phyloP scores from a whole-genome alignment of 2,329 filamentous ascomycete species.

The Trichoderma sp. region DNA sequence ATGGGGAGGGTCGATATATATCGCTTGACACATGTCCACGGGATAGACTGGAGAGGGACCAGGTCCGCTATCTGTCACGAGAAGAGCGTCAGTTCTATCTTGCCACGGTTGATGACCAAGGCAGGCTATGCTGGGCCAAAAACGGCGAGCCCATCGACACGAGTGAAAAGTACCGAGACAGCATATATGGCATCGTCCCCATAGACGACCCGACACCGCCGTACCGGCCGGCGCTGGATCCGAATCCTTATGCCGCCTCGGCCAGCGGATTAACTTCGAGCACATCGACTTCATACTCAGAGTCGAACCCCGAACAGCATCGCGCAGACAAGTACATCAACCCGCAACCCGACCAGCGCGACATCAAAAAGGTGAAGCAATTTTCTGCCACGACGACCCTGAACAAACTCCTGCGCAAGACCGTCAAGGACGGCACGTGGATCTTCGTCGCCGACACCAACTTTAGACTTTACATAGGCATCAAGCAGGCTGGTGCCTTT shows the following conservation, averaged over 20 bases:
- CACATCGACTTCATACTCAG: conserved; percentile 24
- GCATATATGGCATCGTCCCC: conserved; percentile 69
- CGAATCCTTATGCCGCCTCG: conserved; percentile 2
- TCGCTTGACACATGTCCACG: conserved; percentile 71
- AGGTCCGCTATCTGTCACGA: conserved; percentile 76
- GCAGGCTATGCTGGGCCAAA: conserved; percentile 82
- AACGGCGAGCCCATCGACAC: conserved; percentile 77
- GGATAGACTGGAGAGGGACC: conserved; percentile 70
- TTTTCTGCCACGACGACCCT: conserved; percentile 70
- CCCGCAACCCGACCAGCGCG: conserved; percentile 58
- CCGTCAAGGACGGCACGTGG: conserved; percentile 85
- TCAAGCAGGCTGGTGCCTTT: conserved; percentile 84
- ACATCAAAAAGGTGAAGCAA: conserved; percentile 54
- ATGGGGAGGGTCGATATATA: conserved; percentile 68
- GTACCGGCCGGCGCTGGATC: background rate
- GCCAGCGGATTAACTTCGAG: background rate
- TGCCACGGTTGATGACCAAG: conserved; percentile 69
- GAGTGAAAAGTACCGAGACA: conserved; percentile 71
- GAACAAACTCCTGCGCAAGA: conserved; percentile 73
- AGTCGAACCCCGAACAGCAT: conserved; percentile 54
- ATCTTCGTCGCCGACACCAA: conserved; percentile 88
- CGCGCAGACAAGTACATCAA: conserved; percentile 63
- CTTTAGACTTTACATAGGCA: conserved; percentile 82
- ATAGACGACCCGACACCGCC: conserved; percentile 56
- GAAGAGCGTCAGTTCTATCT: conserved; percentile 81